Base-by-base conservation (phyloP, 2,329 filamentous ascomycete species). In the Epichloe festucae region DNA sequence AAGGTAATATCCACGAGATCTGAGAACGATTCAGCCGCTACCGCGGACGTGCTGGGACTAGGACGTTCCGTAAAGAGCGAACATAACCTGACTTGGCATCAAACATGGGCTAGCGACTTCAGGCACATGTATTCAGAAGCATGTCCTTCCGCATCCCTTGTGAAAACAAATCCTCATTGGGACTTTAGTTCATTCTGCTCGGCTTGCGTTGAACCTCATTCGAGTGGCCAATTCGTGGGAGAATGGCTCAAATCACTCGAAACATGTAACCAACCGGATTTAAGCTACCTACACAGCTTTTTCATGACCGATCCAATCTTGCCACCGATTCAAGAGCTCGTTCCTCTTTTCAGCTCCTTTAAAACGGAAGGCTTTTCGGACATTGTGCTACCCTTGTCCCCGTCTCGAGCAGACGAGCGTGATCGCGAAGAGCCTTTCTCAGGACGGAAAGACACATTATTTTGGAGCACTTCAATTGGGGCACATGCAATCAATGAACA, bases 231-330 rank as follows among this genome's bases (percentile, higher is more conserved):
- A 21, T 85, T 87, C 59, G 68, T 89, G 5, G 70, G 73, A 4
- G 74, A 86, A 58, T 90, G 85, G 81, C 71, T 74, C 1, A 63
- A 74, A 8, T 79, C 84, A 5, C 75, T 81, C 5, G 77, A 87
- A 46, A 74, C 84, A 31, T 94, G 88, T 62, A 78, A 85, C 54
- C 87, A 93, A 60, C 84, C 88, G 1, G 88, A 93, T 56, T 70
- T 91, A 35, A 77, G 80, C 31, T 75, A 82, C 54, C 72, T 91
- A 1, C 87, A 91, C 59, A 84, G 86, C 42, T 81, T 91, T 60
- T 81, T 87, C 62, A 73, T 86, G 41, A 80, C 78, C 0, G 78
- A 84, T 0, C 77, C 84, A 7, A 73, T 77, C 0, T 73, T 80
- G 55, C 77, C 79, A 47, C 77, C 82, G 0, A 76, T 84, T 1